Evolutionary conservation across 2,329 filamentous ascomycete species (phyloP), one percentile per base, ranked within the genome.

Genomic region (Pseudogymnoascus sp.): DNA sequence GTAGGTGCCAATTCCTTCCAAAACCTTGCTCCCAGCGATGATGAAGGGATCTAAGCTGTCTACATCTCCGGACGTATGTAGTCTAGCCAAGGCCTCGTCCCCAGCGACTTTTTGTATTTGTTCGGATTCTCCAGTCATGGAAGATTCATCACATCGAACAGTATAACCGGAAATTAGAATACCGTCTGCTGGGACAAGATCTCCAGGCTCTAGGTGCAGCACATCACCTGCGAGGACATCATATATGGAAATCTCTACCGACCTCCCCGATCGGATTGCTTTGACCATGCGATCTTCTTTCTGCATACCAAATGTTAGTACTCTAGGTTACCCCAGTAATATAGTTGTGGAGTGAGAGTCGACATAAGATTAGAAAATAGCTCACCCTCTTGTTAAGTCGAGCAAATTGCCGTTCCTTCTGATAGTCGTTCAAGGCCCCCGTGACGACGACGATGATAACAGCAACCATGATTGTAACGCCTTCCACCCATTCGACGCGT

Each of bases 31-130:
- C 49, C 90, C 90, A 25, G 89, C 92, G 3, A 93, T 79, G 65
- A 93, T 91, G 73, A 93, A 93, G 0, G 90, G 90, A 68, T 93
- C 90, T 65, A 88, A 77, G 69, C 89, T 89, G 65, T 81, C 80
- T 37, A 88, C 75, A n/a, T 79, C 79, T 63, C 84, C 79, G 59
- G 38, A 63, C 1, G 81, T 79, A 65, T 87, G 81, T 65, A 89
- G 87, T 4, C 84, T 80, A 35, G 80, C 80, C 71, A 82, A 86
- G 16, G 87, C 87, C 9, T 88, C 86, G 25, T 85, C 83, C 1
- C 81, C 86, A 2, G 83, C 72, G 1, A 78, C 81, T 74, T 93
- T 93, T 69, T 83, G 86, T 31, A 92, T 77, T 6, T 90, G 74
- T 65, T 89, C 87, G 0, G 88, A 90, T 75, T 92, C 89, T 65